phyloP scores from a whole-genome alignment of 1,284 basidiomycete species.

The Cutaneotrichosporon dermatis region DNA sequence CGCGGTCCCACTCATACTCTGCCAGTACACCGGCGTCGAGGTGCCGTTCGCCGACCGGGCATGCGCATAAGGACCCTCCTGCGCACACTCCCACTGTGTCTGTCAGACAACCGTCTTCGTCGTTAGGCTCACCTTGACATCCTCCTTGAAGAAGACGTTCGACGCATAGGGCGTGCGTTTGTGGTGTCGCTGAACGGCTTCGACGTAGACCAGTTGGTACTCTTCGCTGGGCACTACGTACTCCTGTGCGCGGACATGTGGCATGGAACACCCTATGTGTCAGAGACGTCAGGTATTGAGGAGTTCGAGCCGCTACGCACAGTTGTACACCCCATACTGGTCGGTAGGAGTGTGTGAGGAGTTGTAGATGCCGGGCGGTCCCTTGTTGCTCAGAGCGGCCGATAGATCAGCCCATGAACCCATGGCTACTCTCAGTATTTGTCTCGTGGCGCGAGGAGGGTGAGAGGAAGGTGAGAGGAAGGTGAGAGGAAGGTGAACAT shows the following conservation, averaged over 20 bases:
- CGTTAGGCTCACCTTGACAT: slow-evolving; percentile 19
- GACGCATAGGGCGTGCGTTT: slow-evolving; percentile 44
- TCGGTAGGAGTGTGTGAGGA: slow-evolving; percentile 25
- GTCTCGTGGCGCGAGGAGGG: neutral
- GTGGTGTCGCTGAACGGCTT: slow-evolving; percentile 43
- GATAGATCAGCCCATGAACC: slow-evolving; percentile 20
- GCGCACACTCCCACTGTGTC: slow-evolving; percentile 30
- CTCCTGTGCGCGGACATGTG: slow-evolving; percentile 5
- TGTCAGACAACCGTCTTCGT: neutral
- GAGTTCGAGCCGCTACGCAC: slow-evolving; percentile 15
- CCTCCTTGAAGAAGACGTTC: slow-evolving; percentile 41
- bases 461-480: neutral
- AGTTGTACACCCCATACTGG: slow-evolving; percentile 36
- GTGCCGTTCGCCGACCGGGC: slow-evolving; percentile 19
- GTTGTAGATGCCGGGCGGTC: slow-evolving; percentile 32
- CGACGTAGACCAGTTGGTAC: slow-evolving; percentile 35
- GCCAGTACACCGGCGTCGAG: slow-evolving; percentile 32
- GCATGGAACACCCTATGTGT: slow-evolving; percentile 5
- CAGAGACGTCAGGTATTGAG: neutral
- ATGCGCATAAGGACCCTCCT: slow-evolving; percentile 30
- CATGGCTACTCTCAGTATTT: slow-evolving; percentile 7
- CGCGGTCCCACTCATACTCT: slow-evolving; percentile 19
- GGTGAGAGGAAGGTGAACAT: neutral
- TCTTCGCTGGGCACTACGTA: slow-evolving; percentile 7
- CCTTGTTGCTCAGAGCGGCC: slow-evolving; percentile 26